Base-by-base conservation (phyloP, 192 early-diverging fungal genomes). In the Lobosporangium transversale region DNA sequence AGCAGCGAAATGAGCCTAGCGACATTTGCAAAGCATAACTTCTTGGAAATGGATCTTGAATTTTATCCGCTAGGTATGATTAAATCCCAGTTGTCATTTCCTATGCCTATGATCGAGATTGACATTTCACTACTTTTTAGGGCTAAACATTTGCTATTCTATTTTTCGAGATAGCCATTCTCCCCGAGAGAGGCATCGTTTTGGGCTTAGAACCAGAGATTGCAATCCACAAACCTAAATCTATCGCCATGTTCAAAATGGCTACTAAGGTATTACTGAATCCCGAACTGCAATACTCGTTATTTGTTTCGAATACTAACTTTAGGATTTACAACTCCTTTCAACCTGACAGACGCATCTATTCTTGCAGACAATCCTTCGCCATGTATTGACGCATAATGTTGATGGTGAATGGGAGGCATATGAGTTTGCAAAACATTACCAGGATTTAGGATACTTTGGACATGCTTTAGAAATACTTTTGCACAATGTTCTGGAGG, bases 401-500 rank as follows among this genome's bases (percentile, higher is more conserved):
- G 21, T 56, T n/a, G 85, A 84, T 36, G 55, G 81, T 21, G 79
- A 89, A 52, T 81, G 83, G 59, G 86, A 88, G 36, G 92, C 93
- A 8, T 79, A 88, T 18, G 68, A 76, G 36, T 93, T 95, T 85
- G 89, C 89, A 12, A 65, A 69, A 31, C 55, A 84, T 40, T 99
- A 91, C 62, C 85, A 89, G 66, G 81, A 89, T 23, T 81, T 94
- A 36, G 83, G 86, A 42, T 99, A 98, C 67, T 98, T 98, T 78
- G 81, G 89, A 12, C 98, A 99, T 79, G 89, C 93, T 26, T 83
- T 99, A 31, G 98, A 99, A 78, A 89, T 98, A 21, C 79, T 99
- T 31, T 71, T 98, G 24, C 97, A 98, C 74, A 87, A 89, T 15
- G 91, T 92, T 2, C 62, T 98, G 43, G 97, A 97, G 62, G 88